These are phyloP conservation scores for Cyanodermella asteris DNA, from an alignment of 2,329 filamentous ascomycete species.

Conservation along the genomic window DNA sequence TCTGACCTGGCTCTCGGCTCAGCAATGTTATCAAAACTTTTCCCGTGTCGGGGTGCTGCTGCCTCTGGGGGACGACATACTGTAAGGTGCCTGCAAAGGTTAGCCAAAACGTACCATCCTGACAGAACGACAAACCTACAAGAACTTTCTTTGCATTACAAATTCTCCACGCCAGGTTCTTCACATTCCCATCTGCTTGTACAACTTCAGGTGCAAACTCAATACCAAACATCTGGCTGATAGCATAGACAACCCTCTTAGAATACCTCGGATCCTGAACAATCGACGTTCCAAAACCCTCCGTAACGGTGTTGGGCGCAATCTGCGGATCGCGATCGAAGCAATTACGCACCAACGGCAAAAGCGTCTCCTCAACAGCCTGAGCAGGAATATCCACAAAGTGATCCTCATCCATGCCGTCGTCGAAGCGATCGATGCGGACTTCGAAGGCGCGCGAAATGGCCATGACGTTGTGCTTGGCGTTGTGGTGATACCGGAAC, in stretches of 20 bases:
- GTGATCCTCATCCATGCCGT: conserved; percentile 42
- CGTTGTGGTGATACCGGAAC: conserved; percentile 88
- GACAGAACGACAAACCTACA: conserved; percentile 41
- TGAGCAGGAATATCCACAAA: conserved; percentile 38
- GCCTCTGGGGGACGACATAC: too few relatives aligned
- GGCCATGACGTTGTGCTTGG: conserved; percentile 80
- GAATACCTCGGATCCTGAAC: conserved; percentile 79
- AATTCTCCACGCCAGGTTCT: conserved; percentile 82
- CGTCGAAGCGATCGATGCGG: conserved; percentile 58
- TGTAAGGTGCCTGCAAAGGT: too few relatives aligned
- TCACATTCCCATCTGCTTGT: conserved; percentile 75
- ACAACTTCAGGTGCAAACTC: conserved; percentile 89
- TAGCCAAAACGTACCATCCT: too few relatives aligned
- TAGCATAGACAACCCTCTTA: conserved; percentile 75
- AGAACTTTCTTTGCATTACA: conserved; percentile 90
- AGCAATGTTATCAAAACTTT: too few relatives aligned
- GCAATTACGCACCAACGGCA: conserved; percentile 76
- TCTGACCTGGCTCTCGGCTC: too few relatives aligned
- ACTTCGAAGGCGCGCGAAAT: conserved; percentile 89
- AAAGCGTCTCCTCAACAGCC: conserved; percentile 52
- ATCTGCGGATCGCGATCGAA: conserved; percentile 82
- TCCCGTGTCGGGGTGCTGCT: too few relatives aligned
- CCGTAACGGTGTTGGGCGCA: conserved; percentile 57
- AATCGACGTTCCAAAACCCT: conserved; percentile 65
- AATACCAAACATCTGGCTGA: conserved; percentile 89